Percentiles rank a stretch among this genome's conserved stretches.
Conservation (phyloP, 352 stramenopile genomes). For the Paralagenidium karlingii region DNA sequence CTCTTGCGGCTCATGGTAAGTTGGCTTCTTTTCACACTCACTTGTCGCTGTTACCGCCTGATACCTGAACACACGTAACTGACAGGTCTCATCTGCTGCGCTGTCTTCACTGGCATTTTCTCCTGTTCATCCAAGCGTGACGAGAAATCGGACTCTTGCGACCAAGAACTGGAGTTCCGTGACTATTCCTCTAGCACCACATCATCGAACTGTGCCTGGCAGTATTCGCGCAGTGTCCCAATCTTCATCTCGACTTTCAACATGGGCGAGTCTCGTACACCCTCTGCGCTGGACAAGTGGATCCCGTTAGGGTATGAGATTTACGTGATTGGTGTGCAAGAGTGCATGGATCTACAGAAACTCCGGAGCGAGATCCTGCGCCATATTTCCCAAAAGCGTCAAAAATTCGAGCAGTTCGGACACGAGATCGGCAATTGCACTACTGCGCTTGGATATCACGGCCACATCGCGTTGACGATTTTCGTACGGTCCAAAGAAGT, state of each 20-base stretch:
- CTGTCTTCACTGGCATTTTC: no score
- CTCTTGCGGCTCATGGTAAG: no score
- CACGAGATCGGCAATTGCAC: conserved; percentile 72
- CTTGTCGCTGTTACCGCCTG: no score
- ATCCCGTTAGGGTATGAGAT: conserved; percentile 78
- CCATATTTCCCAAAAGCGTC: conserved; percentile 44
- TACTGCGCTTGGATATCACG: conserved; percentile 73
- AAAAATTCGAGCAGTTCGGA: conserved; percentile 64
- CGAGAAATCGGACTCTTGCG: no score
- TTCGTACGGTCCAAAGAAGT: conserved; percentile 65
- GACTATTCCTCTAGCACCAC: no score
- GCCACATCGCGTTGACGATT: conserved; percentile 77
- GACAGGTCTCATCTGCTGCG: no score
- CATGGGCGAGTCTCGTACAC: conserved; percentile 79
- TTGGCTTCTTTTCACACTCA: no score
- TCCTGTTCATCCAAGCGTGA: no score
- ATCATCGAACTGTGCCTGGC: no score
- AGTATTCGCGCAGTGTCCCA: no score
- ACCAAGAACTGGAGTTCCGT: no score
- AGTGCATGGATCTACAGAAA: conserved; percentile 78
- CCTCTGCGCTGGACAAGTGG: conserved; percentile 35
- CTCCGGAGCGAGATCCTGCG: conserved; percentile 52
- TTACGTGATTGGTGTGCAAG: conserved; percentile 86
- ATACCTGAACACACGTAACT: no score
- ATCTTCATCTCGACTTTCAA: conserved; percentile 82